Evolutionary conservation across 192 early-diverging fungal genomes (phyloP).

Genomic region (Coemansia sp.): DNA sequence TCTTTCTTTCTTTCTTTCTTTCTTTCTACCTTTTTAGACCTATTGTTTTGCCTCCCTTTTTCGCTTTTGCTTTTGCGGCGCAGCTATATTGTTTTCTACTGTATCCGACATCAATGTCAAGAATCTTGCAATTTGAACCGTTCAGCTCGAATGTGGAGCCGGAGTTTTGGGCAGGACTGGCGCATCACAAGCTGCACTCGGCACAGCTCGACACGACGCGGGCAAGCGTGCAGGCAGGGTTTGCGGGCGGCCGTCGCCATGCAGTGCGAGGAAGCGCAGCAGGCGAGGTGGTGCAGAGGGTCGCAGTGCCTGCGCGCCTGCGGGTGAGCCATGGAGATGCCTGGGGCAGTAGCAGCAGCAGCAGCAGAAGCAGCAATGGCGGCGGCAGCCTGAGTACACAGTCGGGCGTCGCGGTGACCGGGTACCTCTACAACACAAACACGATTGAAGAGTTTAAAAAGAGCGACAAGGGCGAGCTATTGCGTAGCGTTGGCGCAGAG

Average conservation of each 20-base stretch:
- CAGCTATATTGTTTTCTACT: too few relatives aligned
- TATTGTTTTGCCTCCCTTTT: too few relatives aligned
- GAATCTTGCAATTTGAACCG: slow-evolving; percentile 77
- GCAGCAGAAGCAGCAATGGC: not conserved
- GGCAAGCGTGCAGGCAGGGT: slow-evolving; percentile 61
- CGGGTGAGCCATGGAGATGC: slow-evolving; percentile 56
- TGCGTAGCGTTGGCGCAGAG: slow-evolving; percentile 33
- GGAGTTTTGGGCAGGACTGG: slow-evolving; percentile 86
- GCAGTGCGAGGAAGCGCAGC: slow-evolving; percentile 37
- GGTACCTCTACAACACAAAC: slow-evolving; percentile 81
- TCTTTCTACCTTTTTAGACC: too few relatives aligned
- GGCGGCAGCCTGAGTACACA: slow-evolving; percentile 1
- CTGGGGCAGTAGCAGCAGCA: slow-evolving; percentile 36
- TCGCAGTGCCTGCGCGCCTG: slow-evolving; percentile 60
- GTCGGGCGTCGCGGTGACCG: slow-evolving; percentile 13
- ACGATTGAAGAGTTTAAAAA: slow-evolving; percentile 90
- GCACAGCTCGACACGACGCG: slow-evolving; percentile 71
- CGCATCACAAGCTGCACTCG: slow-evolving; percentile 78
- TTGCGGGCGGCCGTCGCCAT: slow-evolving; percentile 57
- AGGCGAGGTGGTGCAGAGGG: slow-evolving; percentile 17
- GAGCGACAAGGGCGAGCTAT: slow-evolving; percentile 69
- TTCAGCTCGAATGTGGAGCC: slow-evolving; percentile 83
- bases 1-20: slow-evolving; percentile 5
- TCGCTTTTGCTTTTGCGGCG: not conserved
- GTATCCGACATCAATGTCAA: slow-evolving; percentile 13